These are phyloP conservation scores for Pholiota conissans DNA, from an alignment of 768 basidiomycete genomes.

Conservation along the genomic window DNA sequence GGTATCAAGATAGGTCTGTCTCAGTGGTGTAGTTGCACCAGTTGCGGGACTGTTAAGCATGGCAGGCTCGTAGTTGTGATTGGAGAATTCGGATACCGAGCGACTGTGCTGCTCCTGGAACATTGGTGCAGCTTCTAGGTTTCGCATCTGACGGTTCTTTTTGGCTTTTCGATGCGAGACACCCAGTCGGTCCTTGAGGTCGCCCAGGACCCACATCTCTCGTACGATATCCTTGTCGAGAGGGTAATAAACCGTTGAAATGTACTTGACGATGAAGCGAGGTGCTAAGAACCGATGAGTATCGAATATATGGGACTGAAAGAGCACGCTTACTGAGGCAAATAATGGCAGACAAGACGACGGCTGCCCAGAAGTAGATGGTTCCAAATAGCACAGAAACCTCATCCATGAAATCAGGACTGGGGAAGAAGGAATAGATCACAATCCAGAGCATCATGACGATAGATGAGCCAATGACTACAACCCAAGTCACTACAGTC, in stretches of 20 bases:
- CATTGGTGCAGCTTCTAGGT: constrained; percentile 71
- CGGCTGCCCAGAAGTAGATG: constrained; percentile 81
- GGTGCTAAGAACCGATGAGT: constrained; percentile 52
- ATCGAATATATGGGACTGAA: not conserved
- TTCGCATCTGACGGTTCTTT: constrained; percentile 35
- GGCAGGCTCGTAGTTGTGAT: constrained; percentile 50
- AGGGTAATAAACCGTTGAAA: constrained; percentile 70
- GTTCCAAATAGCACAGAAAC: constrained; percentile 74
- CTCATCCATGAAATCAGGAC: constrained; percentile 71
- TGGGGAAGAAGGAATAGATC: constrained; percentile 81
- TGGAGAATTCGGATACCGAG: constrained; percentile 62
- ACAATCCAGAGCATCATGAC: constrained; percentile 87
- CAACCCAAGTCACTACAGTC: constrained; percentile 84
- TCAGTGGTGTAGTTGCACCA: constrained; percentile 31
- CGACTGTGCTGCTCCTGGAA: constrained; percentile 63
- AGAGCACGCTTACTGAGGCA: constrained; percentile 59
- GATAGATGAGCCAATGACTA: constrained; percentile 76
- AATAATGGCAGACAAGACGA: constrained; percentile 66
- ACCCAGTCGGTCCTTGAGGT: constrained; percentile 81
- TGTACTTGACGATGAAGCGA: constrained; percentile 75
- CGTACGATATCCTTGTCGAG: constrained; percentile 89
- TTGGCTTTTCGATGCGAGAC: constrained; percentile 61
- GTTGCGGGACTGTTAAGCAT: constrained; percentile 29
- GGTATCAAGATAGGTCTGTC: constrained; percentile 45
- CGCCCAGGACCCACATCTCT: constrained; percentile 86